A percentile compares a stretch with the other conserved stretches of the same genome.
Evolutionary conservation across 2,329 filamentous ascomycete genomes (phyloP).

Genomic region (Penicillium capsulatum): DNA sequence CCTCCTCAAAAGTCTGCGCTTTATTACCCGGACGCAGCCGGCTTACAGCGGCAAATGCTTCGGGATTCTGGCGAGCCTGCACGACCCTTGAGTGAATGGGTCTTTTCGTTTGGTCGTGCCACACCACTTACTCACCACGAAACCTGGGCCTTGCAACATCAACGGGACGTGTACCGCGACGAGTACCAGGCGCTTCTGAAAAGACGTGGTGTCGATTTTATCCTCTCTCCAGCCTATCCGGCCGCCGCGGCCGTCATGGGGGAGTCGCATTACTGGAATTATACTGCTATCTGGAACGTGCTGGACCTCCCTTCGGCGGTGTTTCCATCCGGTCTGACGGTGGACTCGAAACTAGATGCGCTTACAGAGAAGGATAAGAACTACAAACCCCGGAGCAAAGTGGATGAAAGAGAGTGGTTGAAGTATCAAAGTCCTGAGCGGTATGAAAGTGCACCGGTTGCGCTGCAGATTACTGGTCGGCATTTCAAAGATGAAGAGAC

Average conservation of each 20-base stretch:
- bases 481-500: slow-evolving; percentile 54
- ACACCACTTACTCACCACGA: slow-evolving; percentile 26
- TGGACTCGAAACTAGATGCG: slow-evolving; percentile 25
- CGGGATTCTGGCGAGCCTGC: slow-evolving; percentile 41
- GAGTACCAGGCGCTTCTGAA: slow-evolving; percentile 33
- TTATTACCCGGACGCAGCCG: slow-evolving; percentile 49
- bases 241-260: slow-evolving; percentile 30
- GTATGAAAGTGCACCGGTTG: slow-evolving; percentile 46
- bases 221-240: slow-evolving; percentile 28
- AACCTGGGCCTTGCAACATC: slow-evolving; percentile 25
- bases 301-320: slow-evolving; percentile 29
- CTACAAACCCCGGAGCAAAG: slow-evolving; percentile 24
- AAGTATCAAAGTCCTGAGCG: slow-evolving; percentile 29
- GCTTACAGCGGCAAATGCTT: slow-evolving; percentile 31
- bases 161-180: slow-evolving; percentile 28
- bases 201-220: slow-evolving; percentile 29
- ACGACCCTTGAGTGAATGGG: slow-evolving; percentile 45
- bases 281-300: slow-evolving; percentile 35
- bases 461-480: slow-evolving; percentile 50
- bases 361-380: slow-evolving; percentile 13
- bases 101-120: slow-evolving; percentile 23
- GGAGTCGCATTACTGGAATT: slow-evolving; percentile 36
- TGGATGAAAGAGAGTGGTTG: slow-evolving; percentile 32
- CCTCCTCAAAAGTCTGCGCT: slow-evolving; percentile 35
- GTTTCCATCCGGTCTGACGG: slow-evolving; percentile 28